Base-by-base conservation (phyloP, 1,284 basidiomycete species). In the Moesziomyces parantarcticus region DNA sequence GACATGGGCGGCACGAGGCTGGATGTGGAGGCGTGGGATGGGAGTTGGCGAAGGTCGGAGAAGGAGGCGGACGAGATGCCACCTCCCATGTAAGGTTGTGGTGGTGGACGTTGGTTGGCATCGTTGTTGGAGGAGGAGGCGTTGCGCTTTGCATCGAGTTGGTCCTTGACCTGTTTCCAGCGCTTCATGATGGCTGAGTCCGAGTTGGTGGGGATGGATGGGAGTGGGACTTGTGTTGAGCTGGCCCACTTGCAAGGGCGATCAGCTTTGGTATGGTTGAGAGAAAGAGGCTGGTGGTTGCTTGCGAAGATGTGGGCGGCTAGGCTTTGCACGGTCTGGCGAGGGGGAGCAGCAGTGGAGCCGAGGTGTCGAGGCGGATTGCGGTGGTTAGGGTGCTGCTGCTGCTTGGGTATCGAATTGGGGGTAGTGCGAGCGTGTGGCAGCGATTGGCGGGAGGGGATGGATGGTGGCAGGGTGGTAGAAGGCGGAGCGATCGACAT, bases 141-240 rank as follows among this genome's bases (percentile, higher is more conserved):
- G 50, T 63, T 58, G 52, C 66, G 65, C 58, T 67, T 67, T 23
- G 65, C 42, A 20, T 67, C 65, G 13, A 61, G 58, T 47, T 67
- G 65, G n/a, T 67, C 62, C 42, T 66, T 72, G 62, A 59, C 62
- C 52, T 62, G 58, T 20, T 66, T 67, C 65, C 58, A 67, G 22
- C 58, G 65, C 55, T 54, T 67, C 65, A 67, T 67, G 39, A 11
- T 50, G 44, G 41, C 25, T 20, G 39, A 36, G 6, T 21, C n/a
- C 8, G 29, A 26, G 3, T 18, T 14, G n/a, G 14, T 40, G 23
- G n/a, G 14, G 36, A 16, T 23, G 39, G 22, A 16, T 16, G 36
- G 2, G 21, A n/a, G 39, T n/a, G 8, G 14, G 14, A 29, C 1
- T 14, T 11, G 29, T 32, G 29, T 32, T 32, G 29, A 32, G 36